A percentile compares a stretch with the other conserved stretches of the same genome.
These are phyloP conservation scores for Nemania bipapillata DNA, from an alignment of 2,329 filamentous ascomycete species.

Conservation along the genomic window DNA sequence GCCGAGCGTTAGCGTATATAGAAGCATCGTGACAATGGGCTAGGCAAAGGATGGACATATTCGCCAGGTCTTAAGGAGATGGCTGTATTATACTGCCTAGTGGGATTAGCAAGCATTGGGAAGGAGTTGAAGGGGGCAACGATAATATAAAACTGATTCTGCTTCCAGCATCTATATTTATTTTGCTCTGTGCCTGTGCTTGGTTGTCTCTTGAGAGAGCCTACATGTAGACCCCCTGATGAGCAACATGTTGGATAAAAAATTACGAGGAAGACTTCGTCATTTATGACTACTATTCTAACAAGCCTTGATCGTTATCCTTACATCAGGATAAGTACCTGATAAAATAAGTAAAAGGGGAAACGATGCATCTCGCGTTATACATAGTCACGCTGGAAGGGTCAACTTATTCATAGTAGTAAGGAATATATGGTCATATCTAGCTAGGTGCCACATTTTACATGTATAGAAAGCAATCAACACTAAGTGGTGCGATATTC, in stretches of 20 bases:
- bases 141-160: slow-evolving; percentile 12
- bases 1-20: slow-evolving; percentile 23
- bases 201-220: neutral
- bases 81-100: slow-evolving; percentile 23
- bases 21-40: slow-evolving; percentile 20
- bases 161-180: neutral
- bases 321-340: no score
- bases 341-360: no score
- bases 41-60: slow-evolving; percentile 10
- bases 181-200: neutral
- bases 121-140: slow-evolving; percentile 29
- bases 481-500: neutral
- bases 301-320: no score
- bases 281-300: no score
- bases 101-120: slow-evolving; percentile 30
- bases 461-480: neutral
- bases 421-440: neutral
- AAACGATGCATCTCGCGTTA: no score
- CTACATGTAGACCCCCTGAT: no score
- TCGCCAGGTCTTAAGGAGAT: slow-evolving; percentile 8
- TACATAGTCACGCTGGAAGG: neutral
- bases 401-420: neutral
- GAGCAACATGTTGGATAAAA: no score
- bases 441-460: neutral
- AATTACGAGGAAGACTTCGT: no score